phyloP scores from a whole-genome alignment of 1,284 basidiomycete species.

The Ustilago bromivora region DNA sequence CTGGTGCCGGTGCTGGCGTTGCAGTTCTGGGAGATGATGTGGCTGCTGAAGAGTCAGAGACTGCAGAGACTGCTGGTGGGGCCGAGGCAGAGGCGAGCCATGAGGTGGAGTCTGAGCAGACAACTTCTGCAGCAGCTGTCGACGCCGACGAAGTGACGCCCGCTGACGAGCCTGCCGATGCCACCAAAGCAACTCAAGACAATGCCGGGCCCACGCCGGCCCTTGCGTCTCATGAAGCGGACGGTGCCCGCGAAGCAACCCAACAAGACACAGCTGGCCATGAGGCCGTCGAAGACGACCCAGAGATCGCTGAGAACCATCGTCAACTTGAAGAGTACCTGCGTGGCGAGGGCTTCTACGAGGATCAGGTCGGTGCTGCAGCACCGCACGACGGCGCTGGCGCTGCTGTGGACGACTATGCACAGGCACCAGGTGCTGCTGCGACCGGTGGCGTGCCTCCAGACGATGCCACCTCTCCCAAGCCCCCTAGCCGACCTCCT shows the following conservation, averaged over 20 bases:
- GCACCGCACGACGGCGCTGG: slow-evolving; percentile 13
- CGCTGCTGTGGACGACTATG: slow-evolving; percentile 1
- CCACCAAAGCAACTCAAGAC: neutral
- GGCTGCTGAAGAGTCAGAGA: slow-evolving; percentile 12
- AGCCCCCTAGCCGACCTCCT: slow-evolving; percentile 52
- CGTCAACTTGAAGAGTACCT: slow-evolving; percentile 54
- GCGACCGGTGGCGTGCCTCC: slow-evolving; percentile 6
- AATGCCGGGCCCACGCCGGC: neutral
- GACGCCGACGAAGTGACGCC: slow-evolving; percentile 3
- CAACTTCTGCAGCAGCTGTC: neutral
- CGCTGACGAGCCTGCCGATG: slow-evolving; percentile 6
- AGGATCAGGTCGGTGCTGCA: slow-evolving; percentile 16
- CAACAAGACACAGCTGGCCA: slow-evolving; percentile 6
- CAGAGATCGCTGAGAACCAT: slow-evolving; percentile 49
- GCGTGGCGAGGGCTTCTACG: slow-evolving; percentile 49
- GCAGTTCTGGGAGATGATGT: slow-evolving; percentile 8
- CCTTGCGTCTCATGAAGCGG: neutral
- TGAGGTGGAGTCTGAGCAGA: neutral
- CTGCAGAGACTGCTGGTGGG: slow-evolving; percentile 1
- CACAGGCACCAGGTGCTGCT: neutral
- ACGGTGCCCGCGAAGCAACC: neutral
- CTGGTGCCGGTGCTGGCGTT: slow-evolving; percentile 12
- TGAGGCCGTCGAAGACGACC: slow-evolving; percentile 35
- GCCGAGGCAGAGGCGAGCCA: neutral
- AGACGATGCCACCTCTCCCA: slow-evolving; percentile 21